Evolutionary conservation across 2,329 filamentous ascomycete species (phyloP), one percentile per base, ranked within the genome.

Genomic region (Penicillium sclerotigenum): DNA sequence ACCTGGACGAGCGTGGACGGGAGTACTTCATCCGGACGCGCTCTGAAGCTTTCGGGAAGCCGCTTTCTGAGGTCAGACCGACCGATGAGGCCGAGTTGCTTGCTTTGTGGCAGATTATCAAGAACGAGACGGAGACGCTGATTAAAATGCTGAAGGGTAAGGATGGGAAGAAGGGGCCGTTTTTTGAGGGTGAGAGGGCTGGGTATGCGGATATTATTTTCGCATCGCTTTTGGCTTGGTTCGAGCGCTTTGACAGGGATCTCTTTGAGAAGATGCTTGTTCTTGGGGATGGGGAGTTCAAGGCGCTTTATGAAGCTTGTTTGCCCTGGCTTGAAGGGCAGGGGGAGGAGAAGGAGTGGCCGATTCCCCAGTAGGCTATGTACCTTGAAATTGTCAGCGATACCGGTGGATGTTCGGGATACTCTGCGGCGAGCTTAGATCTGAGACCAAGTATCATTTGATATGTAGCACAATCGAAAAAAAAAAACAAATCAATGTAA

Each of bases 321-420:
- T 58, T 62, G 52, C 66, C 65, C 16, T 73, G 68, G 66, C 47
- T 72, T 33, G 60, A 70, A 40, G 71, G 68, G 1, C 69, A 73
- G 46, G 71, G 71, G 0, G 64, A 71, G 46, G 65, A 69, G 38
- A 72, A 66, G 60, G 67, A 70, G 24, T 73, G 71, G 70, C 51
- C 65, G 3, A 45, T 70, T 55, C 55, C 63, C 20, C 42, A 57
- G 54, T 59, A 49, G 33, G 14, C 28, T 3, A 29, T 16, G 24
- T 18, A 16, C 8, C 24, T 10, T 18, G 34, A 22, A 10, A 28
- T 22, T 47, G 38, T 43, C 20, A 5, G 29, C 7, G 28, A 45
- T 14, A 11, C 16, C 5, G 31, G n/a, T 16, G 28, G n/a, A 11
- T 33, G 34, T 22, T 38, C 16, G 22, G 24, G 16, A 24, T 31